Conservation (phyloP, 768 basidiomycete genomes). For the Tulasnella sp. region DNA sequence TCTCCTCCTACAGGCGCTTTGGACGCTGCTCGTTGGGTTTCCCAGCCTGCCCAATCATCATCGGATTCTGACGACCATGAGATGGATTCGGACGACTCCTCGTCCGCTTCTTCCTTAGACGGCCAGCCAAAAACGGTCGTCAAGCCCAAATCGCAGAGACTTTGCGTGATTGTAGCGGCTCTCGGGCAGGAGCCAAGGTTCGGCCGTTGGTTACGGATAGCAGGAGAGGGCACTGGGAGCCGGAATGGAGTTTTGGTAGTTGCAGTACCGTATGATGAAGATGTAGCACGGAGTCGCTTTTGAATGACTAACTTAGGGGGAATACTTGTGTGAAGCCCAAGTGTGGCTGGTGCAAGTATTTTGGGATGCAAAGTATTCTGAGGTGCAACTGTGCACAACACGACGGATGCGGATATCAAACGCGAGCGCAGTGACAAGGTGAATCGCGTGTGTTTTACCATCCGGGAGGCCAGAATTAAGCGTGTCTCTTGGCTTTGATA, state of each 20-base stretch:
- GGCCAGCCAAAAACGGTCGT: not conserved
- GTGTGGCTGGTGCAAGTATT: too few species aligned
- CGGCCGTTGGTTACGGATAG: conserved; percentile 77
- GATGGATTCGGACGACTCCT: not conserved
- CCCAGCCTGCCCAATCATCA: conserved; percentile 17
- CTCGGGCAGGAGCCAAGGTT: conserved; percentile 80
- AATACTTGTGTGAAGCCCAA: too few species aligned
- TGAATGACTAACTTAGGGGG: too few species aligned
- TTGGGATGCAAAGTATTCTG: too few species aligned
- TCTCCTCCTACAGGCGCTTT: conserved; percentile 35
- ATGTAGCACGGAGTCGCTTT: not conserved
- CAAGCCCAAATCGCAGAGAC: conserved; percentile 22
- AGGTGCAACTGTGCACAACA: too few species aligned
- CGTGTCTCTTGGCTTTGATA: too few species aligned
- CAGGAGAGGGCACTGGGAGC: conserved; percentile 39
- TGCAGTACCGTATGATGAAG: not conserved
- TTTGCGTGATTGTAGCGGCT: conserved; percentile 56
- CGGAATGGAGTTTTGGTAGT: conserved; percentile 1
- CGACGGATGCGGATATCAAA: too few species aligned
- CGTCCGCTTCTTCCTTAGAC: not conserved
- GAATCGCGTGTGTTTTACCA: too few species aligned
- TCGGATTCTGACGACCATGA: conserved; percentile 16
- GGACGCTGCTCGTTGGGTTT: conserved; percentile 35
- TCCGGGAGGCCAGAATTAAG: too few species aligned
- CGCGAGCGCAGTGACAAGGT: too few species aligned